Base-by-base conservation (phyloP, 169 alveolate genomes). In the Cyclospora cayetanensis region DNA sequence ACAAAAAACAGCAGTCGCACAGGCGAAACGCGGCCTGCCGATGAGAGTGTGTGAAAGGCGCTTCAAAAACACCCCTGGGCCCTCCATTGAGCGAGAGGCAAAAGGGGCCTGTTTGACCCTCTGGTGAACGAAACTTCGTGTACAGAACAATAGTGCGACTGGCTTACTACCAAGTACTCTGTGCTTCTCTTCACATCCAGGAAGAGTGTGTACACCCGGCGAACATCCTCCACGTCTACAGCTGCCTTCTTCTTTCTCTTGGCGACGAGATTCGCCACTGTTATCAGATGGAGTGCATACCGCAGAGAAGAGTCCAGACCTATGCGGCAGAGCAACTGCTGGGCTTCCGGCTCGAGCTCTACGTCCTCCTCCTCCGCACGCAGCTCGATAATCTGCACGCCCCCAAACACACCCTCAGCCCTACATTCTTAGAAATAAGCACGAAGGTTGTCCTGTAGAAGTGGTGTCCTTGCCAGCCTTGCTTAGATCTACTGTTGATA, bases 291-390 rank as follows among this genome's bases (percentile, higher is more conserved):
- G 22, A 94, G 92, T n/a, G 95, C 93, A 95, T 98, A 99, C 94
- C 99, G 97, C 80, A 99, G 95, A 50, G 99, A 97, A 29, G 99
- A 96, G 91, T 98, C 99, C 80, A 96, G 93, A 18, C 99, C 99
- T 22, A 99, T 98, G 94, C 97, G 97, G 89, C 99, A 97, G 65
- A 99, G 97, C 70, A 98, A 94, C 90, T 97, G 98, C 94, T 95
- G 94, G 63, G 99, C 99, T 60, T 96, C 98, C 82, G 98, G 99
- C 43, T 98, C 98, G 94, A 98, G 96, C 94, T 98, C 99, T 93
- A 99, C 99, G 91, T 98, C 99, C 95, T 99, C 99, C 95, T 98
- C 99, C 93, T 95, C 98, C 42, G 99, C 98, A 66, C 99, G 96
- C 91, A 97, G 98, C 91, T 96, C 98, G 55, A 99, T 94, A 84